Conservation (phyloP, 768 basidiomycete genomes). For the Lactifluus subvellereus region DNA sequence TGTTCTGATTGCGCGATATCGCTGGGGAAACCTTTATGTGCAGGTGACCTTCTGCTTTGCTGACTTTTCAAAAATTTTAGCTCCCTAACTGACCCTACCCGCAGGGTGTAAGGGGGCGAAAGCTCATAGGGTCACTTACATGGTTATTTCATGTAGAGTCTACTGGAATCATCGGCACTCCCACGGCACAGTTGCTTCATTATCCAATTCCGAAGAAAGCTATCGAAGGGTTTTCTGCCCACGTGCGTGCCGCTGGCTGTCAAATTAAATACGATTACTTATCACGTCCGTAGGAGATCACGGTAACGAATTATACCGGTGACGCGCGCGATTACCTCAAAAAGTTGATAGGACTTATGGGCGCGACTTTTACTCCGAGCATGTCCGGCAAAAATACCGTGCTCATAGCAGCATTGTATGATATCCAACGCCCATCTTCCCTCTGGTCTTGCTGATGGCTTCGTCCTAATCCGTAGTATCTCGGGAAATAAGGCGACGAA, state of each 20-base stretch:
- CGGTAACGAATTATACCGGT: slow-evolving; percentile 86
- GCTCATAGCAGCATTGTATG: slow-evolving; percentile 80
- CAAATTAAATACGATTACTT: not conserved
- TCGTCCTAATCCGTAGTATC: slow-evolving; percentile 21
- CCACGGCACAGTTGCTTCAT: slow-evolving; percentile 74
- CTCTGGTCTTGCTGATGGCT: not conserved
- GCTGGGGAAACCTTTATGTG: slow-evolving; percentile 65
- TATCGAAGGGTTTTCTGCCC: slow-evolving; percentile 52
- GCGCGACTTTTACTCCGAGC: slow-evolving; percentile 74
- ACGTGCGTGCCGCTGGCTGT: slow-evolving; percentile 43
- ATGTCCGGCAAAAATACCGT: slow-evolving; percentile 75
- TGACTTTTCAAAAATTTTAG: not conserved
- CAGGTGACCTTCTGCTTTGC: slow-evolving; percentile 37
- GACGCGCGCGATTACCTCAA: slow-evolving; percentile 84
- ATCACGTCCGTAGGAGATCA: slow-evolving; percentile 50
- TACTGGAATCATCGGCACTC: slow-evolving; percentile 51
- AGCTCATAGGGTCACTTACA: slow-evolving; percentile 69
- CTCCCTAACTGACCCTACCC: not conserved
- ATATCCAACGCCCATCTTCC: not conserved
- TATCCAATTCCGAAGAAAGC: slow-evolving; percentile 67
- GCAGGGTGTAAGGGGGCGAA: slow-evolving; percentile 53
- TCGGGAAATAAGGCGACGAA: slow-evolving; percentile 55
- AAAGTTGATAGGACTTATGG: slow-evolving; percentile 69
- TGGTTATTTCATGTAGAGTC: slow-evolving; percentile 82
- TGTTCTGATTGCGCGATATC: slow-evolving; percentile 63